These are phyloP conservation scores for Sarocladium kiliense DNA, from an alignment of 2,329 filamentous ascomycete genomes.

Conservation along the genomic window DNA sequence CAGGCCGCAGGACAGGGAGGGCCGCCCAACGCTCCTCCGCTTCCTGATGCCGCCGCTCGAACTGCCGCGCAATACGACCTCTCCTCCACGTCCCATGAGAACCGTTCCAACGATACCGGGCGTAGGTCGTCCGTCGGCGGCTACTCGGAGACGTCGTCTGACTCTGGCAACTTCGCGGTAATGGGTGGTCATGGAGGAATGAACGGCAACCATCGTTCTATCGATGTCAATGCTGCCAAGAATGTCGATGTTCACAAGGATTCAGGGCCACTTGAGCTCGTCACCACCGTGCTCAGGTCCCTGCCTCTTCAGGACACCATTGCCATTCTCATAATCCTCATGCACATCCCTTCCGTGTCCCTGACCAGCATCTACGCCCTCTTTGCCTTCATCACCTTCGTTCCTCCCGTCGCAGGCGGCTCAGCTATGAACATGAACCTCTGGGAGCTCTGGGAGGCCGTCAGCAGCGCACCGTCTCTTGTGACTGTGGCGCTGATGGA, in stretches of 20 bases:
- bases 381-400: constrained; percentile 89
- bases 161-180: constrained; percentile 39
- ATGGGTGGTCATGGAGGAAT: constrained; percentile 28
- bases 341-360: constrained; percentile 84
- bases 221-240: constrained; percentile 66
- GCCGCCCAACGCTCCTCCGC: constrained; percentile 18
- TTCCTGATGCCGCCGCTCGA: constrained; percentile 3
- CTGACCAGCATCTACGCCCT: constrained; percentile 86
- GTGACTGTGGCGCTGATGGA: constrained; percentile 83
- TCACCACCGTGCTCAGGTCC: constrained; percentile 80
- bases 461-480: constrained; percentile 78
- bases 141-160: constrained; percentile 51
- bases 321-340: constrained; percentile 91
- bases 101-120: constrained; percentile 34
- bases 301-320: constrained; percentile 93
- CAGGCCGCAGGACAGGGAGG: constrained; percentile 24
- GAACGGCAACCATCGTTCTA: constrained; percentile 55
- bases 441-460: constrained; percentile 86
- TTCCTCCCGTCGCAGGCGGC: constrained; percentile 74
- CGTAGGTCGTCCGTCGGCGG: constrained; percentile 46
- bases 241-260: constrained; percentile 64
- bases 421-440: constrained; percentile 76
- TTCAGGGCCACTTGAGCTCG: constrained; percentile 68
- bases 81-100: constrained; percentile 24
- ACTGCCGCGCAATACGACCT: constrained; percentile 14